Percentiles rank a stretch among this genome's conserved stretches.
Evolutionary conservation across 129 eudicot species (phyloP).

Genomic region (Mikania micrantha): DNA sequence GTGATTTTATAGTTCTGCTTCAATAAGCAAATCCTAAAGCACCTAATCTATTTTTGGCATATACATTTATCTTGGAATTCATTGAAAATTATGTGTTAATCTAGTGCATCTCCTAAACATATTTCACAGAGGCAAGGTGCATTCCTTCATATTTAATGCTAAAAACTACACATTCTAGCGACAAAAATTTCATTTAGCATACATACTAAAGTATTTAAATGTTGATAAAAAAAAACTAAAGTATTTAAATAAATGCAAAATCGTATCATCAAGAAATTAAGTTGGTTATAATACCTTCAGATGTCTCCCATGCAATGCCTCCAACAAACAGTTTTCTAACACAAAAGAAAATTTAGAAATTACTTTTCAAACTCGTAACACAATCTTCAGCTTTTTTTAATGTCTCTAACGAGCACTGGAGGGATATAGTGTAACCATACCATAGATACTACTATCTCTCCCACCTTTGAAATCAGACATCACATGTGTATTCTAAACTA

Average conservation of each 20-base stretch:
- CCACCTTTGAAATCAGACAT: constrained; percentile 20
- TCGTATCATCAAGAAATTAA: neutral
- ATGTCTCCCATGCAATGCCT: constrained; percentile 98
- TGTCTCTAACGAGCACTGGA: neutral
- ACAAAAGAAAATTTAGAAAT: constrained; percentile 61
- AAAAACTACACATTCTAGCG: neutral
- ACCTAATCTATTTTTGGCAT: no score
- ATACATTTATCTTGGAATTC: no score
- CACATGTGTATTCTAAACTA: constrained; percentile 15
- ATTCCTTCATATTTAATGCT: neutral
- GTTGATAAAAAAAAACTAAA: no score
- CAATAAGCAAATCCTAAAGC: neutral
- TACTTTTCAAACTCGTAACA: constrained; percentile 39
- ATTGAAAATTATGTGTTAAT: no score
- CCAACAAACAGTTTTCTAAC: constrained; percentile 93
- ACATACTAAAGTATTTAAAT: no score
- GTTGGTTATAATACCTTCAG: constrained; percentile 49
- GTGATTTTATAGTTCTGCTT: neutral
- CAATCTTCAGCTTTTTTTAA: constrained; percentile 20
- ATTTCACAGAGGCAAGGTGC: neutral
- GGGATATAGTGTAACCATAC: neutral
- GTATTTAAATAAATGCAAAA: neutral
- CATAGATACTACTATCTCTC: constrained; percentile 8
- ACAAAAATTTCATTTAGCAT: no score
- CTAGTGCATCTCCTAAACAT: neutral